Conservation (phyloP, 2,329 filamentous ascomycete species). For the Paracoccidioides lutzii region DNA sequence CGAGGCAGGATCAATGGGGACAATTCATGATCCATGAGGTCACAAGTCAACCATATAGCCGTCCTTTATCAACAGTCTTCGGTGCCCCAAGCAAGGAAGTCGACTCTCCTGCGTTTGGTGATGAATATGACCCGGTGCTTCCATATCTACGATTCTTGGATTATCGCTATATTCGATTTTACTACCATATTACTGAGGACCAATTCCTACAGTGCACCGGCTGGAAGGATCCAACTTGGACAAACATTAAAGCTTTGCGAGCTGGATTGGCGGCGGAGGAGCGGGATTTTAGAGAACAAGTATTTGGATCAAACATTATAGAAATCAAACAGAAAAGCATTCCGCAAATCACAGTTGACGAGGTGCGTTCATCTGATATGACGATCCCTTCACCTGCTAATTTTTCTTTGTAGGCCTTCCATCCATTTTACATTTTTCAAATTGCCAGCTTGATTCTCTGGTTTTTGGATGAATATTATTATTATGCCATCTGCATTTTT, state of each 20-base stretch:
- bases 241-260: conserved; percentile 59
- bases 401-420: conserved; percentile 52
- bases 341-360: conserved; percentile 72
- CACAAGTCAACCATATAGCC: conserved; percentile 44
- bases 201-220: conserved; percentile 75
- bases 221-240: conserved; percentile 93
- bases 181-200: conserved; percentile 77
- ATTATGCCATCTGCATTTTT: conserved; percentile 92
- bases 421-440: conserved; percentile 97
- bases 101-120: conserved; percentile 53
- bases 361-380: conserved; percentile 40
- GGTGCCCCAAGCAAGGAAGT: conserved; percentile 40
- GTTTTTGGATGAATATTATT: conserved; percentile 95
- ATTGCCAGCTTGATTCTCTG: conserved; percentile 86
- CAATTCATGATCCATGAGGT: conserved; percentile 72
- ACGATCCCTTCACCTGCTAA: conserved; percentile 13
- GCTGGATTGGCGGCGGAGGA: conserved; percentile 79
- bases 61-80: conserved; percentile 50
- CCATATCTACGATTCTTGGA: conserved; percentile 64
- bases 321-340: conserved; percentile 85
- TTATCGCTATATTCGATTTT: conserved; percentile 89
- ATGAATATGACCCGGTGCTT: conserved; percentile 63
- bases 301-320: conserved; percentile 84
- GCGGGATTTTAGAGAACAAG: conserved; percentile 64
- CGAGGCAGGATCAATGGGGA: conserved; percentile 72